Base-by-base conservation (phyloP, 2,329 filamentous ascomycete species). In the Alternaria hordeiaustralica region DNA sequence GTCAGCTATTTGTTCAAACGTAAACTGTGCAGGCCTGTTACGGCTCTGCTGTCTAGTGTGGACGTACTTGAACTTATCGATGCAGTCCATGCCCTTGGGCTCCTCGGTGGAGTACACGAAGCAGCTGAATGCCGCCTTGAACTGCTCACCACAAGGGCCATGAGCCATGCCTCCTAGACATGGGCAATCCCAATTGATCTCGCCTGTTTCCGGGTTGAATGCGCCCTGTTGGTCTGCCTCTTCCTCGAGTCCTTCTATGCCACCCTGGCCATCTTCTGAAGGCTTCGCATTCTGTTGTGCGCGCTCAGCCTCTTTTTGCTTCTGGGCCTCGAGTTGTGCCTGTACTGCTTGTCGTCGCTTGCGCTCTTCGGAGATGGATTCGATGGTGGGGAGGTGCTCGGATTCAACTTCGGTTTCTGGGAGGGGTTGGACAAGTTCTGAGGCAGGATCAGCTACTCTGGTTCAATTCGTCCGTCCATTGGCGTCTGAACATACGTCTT, bases 181-280 rank as follows among this genome's bases (percentile, higher is more conserved):
- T 15, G 96, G 96, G 82, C 96, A 99, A 80, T 98, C 96, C 96
- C 96, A 99, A 86, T 99, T 99, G 83, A 99, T 99, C 87, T 99
- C 96, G 72, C 96, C 96, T 10, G 96, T 99, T 84, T 98, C 96
- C 3, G 94, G 94, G 82, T 99, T 97, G 84, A 98, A 99, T 1
- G 96, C 96, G 60, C 93, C 96, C 81, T 98, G 90, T 78, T 95
- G 90, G 65, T 84, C 87, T 6, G 93, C 94, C 80, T 97, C 94
- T 64, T 93, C 88, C 80, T 97, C 91, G 13, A 96, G 83, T 18
- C 84, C 87, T 69, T 85, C 84, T 33, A 87, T 81, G 7, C 82
- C 77, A 53, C 78, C 80, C 26, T 70, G 66, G 25, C 25, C 61
- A 43, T 57, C 58, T 18, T 28, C 60, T 51, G 53, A 55, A 47